These are phyloP conservation scores for Globisporangium apiculatum DNA, from an alignment of 352 stramenopile genomes.

Conservation along the genomic window DNA sequence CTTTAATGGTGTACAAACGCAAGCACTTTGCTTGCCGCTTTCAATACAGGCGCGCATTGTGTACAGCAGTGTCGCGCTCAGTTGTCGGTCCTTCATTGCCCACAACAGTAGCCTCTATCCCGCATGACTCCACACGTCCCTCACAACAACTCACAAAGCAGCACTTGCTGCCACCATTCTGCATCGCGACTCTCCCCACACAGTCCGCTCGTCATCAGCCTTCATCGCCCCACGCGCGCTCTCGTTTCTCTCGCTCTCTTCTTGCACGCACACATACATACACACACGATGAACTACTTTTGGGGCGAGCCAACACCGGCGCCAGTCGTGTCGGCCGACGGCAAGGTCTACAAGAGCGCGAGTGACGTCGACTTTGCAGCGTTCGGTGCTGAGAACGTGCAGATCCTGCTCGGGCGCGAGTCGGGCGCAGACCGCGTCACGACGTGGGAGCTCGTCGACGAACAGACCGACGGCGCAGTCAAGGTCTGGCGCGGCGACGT, in stretches of 20 bases:
- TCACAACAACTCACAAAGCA: no score
- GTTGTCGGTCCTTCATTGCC: no score
- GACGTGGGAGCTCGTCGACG: constrained; percentile 62
- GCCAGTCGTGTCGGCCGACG: constrained; percentile 8
- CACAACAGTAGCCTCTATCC: no score
- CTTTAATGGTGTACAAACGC: no score
- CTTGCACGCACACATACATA: not conserved
- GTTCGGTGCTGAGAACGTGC: constrained; percentile 58
- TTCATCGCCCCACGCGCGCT: no score
- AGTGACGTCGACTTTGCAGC: constrained; percentile 58
- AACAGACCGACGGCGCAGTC: constrained; percentile 32
- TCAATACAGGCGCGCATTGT: no score
- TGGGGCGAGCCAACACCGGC: constrained; percentile 8
- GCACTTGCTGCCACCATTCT: no score
- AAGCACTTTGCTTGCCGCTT: no score
- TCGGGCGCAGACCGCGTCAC: constrained; percentile 57
- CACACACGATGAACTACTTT: constrained; percentile 17
- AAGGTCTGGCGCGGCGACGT: constrained; percentile 65
- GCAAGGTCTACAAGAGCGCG: constrained; percentile 30
- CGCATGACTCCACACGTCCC: no score
- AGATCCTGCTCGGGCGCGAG: constrained; percentile 56
- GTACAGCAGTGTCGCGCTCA: no score
- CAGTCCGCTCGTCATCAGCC: no score
- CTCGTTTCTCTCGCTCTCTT: not conserved
- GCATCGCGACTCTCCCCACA: no score